Percentiles rank a stretch among this genome's conserved stretches.
phyloP scores from a whole-genome alignment of 2,329 filamentous ascomycete genomes.

The Rhinocladiella similis region DNA sequence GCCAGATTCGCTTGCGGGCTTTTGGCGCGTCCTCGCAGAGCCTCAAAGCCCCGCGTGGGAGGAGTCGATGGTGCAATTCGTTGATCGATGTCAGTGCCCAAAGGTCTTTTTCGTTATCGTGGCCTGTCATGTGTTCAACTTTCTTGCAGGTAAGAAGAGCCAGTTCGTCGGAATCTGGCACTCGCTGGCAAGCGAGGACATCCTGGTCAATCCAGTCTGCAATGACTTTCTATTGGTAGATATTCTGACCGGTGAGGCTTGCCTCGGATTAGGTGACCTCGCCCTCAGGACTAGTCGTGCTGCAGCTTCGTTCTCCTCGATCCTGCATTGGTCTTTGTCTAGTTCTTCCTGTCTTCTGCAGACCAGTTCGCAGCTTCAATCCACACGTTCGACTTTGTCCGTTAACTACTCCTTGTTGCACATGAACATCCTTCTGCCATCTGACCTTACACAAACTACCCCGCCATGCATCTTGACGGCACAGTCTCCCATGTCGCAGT shows the following conservation, averaged over 20 bases:
- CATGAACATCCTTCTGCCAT: background rate
- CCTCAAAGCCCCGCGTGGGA: too few relatives aligned
- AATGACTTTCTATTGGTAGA: slow-evolving; percentile 1
- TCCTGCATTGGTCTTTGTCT: background rate
- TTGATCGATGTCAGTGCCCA: background rate
- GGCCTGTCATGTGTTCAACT: too few relatives aligned
- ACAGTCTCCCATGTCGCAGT: background rate
- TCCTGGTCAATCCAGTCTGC: background rate
- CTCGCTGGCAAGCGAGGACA: background rate
- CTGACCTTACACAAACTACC: background rate
- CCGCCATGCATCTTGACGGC: background rate
- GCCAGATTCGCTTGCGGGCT: too few relatives aligned
- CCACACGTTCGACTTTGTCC: background rate
- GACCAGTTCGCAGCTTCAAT: background rate
- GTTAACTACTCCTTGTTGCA: background rate
- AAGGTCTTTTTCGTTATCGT: too few relatives aligned
- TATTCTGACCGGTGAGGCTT: slow-evolving; percentile 2
- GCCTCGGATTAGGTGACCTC: background rate
- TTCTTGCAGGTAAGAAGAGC: too few relatives aligned
- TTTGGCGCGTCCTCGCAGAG: too few relatives aligned
- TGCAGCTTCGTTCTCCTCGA: too few relatives aligned
- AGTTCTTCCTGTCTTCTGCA: background rate
- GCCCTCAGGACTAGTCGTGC: background rate
- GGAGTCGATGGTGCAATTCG: background rate
- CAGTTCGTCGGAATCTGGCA: too few relatives aligned